A percentile compares a stretch with the other conserved stretches of the same genome.
Evolutionary conservation across 2,329 filamentous ascomycete species (phyloP).

Genomic region (Xylariaceae sp.): DNA sequence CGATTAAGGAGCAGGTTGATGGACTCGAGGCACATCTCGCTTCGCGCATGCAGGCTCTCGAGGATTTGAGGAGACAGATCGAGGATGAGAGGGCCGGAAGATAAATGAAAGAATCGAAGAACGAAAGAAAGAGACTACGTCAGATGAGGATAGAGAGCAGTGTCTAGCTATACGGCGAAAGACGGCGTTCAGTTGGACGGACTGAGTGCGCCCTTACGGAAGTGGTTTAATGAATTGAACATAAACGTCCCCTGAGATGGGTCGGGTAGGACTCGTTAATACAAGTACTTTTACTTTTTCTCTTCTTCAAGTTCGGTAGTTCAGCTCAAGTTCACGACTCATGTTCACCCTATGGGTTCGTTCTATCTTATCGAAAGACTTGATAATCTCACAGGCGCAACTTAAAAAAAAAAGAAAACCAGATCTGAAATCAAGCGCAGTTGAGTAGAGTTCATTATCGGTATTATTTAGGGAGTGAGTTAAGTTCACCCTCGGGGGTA

Average conservation of each 20-base stretch:
- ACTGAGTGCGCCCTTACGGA: conserved; percentile 1
- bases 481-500: conserved; percentile 10
- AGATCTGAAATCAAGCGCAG: not conserved
- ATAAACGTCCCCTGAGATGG: not conserved
- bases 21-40: conserved; percentile 78
- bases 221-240: conserved; percentile 4
- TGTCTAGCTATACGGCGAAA: not conserved
- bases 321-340: not conserved
- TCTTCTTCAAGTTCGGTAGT: not conserved
- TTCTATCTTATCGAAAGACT: no score
- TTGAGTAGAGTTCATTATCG: conserved; percentile 10
- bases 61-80: conserved; percentile 73
- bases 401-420: no score
- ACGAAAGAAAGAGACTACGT: not conserved
- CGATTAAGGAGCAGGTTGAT: conserved; percentile 91
- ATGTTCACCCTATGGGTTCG: no score
- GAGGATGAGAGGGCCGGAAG: conserved; percentile 71
- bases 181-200: conserved; percentile 11
- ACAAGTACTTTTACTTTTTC: not conserved
- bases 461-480: not conserved
- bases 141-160: not conserved
- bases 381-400: no score
- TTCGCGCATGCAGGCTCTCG: conserved; percentile 68
- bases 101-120: conserved; percentile 25
- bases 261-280: not conserved